phyloP scores from a whole-genome alignment of 208 protist species.

The Angomonas desouzai region DNA sequence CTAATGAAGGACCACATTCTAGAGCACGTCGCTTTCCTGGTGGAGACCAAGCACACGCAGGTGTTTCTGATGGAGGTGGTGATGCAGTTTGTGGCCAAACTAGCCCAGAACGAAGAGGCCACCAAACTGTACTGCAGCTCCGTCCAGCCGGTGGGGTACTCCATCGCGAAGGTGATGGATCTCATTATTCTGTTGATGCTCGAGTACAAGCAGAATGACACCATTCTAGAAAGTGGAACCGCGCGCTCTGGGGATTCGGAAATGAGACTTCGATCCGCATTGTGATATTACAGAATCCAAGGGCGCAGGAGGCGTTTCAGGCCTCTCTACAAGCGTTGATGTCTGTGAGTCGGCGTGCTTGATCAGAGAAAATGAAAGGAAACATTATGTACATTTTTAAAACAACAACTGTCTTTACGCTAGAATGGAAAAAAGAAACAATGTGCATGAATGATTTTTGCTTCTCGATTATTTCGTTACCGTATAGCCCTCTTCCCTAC shows the following conservation, averaged over 20 bases:
- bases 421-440: slow-evolving; percentile 3
- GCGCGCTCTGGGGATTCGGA: slow-evolving; percentile 79
- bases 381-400: not conserved
- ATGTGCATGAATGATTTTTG: no score
- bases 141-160: slow-evolving; percentile 23
- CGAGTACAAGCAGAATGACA: slow-evolving; percentile 64
- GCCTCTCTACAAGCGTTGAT: slow-evolving; percentile 59
- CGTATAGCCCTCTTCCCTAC: no score
- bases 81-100: slow-evolving; percentile 56
- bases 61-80: slow-evolving; percentile 84
- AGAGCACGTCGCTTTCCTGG: slow-evolving; percentile 52
- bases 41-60: slow-evolving; percentile 51
- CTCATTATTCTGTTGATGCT: slow-evolving; percentile 78
- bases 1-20: slow-evolving; percentile 48
- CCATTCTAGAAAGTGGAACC: slow-evolving; percentile 72
- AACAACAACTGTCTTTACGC: not conserved
- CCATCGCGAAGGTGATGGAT: slow-evolving; percentile 44
- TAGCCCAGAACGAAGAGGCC: slow-evolving; percentile 50
- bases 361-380: not conserved
- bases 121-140: slow-evolving; percentile 23
- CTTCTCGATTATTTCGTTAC: no score
- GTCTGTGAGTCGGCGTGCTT: slow-evolving; percentile 10
- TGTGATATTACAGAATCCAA: slow-evolving; percentile 68
- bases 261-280: slow-evolving; percentile 57
- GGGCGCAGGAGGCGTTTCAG: slow-evolving; percentile 55